phyloP scores from a whole-genome alignment of 2,329 filamentous ascomycete species.

The Pleurostoma richardsiae region DNA sequence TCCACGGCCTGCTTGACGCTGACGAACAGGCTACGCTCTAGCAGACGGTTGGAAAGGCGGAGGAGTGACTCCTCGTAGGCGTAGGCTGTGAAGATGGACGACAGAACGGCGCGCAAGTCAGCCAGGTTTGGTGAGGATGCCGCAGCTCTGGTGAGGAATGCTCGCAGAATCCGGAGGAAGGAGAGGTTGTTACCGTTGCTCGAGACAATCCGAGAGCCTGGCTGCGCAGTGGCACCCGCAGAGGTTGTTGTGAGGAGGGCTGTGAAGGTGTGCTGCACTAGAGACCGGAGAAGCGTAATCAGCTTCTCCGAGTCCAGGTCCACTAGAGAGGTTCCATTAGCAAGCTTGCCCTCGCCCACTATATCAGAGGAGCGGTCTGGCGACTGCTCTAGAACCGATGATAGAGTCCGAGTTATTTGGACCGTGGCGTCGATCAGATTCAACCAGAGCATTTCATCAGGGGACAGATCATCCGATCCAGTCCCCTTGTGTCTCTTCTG shows the following conservation, averaged over 20 bases:
- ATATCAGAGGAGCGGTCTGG: background rate
- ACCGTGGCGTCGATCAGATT: conserved; percentile 56
- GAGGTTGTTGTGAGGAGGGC: conserved; percentile 76
- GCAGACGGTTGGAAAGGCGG: conserved; percentile 74
- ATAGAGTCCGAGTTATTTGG: conserved; percentile 59
- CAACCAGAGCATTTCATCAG: conserved; percentile 55
- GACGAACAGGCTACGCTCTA: conserved; percentile 85
- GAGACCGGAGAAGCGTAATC: conserved; percentile 62
- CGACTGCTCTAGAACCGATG: conserved; percentile 41
- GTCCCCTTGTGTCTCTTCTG: conserved; percentile 46
- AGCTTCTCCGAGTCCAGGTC: conserved; percentile 55
- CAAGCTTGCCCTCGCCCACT: conserved; percentile 13
- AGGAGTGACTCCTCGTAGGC: conserved; percentile 91
- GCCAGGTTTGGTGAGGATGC: conserved; percentile 78
- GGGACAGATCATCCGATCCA: conserved; percentile 37
- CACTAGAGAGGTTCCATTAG: conserved; percentile 9
- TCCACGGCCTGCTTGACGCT: conserved; percentile 71
- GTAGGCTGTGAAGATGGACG: conserved; percentile 91
- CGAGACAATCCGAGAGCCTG: conserved; percentile 22
- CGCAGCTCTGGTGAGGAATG: conserved; percentile 80
- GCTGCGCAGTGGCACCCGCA: conserved; percentile 26
- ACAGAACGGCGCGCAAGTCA: conserved; percentile 78
- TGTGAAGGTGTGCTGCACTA: conserved; percentile 89
- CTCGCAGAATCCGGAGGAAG: conserved; percentile 83
- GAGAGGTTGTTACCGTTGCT: conserved; percentile 55